phyloP scores from a whole-genome alignment of 441 rosid genomes.

The Syzygium syzygioides region DNA sequence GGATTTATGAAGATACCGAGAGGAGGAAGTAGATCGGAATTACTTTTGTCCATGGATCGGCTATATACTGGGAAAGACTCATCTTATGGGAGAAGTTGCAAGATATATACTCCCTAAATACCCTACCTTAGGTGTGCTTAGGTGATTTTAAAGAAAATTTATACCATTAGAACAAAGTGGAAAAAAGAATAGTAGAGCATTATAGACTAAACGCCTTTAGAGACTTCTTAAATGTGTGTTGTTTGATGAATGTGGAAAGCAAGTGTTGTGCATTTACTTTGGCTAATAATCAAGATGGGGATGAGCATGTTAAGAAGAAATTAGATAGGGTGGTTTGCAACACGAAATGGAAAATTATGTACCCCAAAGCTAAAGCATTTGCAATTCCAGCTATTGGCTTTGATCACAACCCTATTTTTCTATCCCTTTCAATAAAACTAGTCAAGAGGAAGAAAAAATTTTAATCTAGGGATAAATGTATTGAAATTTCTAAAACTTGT shows the following conservation, averaged over 20 bases:
- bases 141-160: background rate
- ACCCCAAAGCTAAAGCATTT: background rate
- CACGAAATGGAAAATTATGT: background rate
- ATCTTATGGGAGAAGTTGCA: background rate
- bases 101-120: background rate
- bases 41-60: background rate
- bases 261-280: background rate
- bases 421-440: background rate
- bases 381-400: background rate
- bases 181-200: background rate
- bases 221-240: background rate
- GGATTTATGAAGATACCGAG: background rate
- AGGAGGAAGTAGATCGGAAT: background rate
- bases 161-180: background rate
- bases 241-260: background rate
- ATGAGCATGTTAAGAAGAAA: background rate
- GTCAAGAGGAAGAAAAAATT: background rate
- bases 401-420: background rate
- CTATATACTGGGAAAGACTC: background rate
- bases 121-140: background rate
- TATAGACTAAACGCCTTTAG: background rate
- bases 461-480: no score
- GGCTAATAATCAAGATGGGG: background rate
- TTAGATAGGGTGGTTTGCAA: background rate
- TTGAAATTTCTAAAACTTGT: no score